Conservation (phyloP, 352 stramenopile species). For the Globisporangium okanoganense region DNA sequence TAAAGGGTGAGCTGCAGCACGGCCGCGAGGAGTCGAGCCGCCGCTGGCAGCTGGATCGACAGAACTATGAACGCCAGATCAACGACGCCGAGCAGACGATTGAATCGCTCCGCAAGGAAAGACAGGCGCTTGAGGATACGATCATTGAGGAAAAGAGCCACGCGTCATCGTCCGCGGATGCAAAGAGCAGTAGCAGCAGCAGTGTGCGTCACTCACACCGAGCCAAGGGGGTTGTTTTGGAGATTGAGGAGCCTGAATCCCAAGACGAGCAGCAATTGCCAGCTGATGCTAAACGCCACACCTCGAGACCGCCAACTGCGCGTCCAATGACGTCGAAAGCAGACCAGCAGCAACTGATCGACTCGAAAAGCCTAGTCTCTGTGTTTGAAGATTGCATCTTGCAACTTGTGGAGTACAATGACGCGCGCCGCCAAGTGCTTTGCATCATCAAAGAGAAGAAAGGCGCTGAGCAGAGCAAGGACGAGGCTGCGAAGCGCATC, state of each 20-base stretch:
- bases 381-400: constrained; percentile 54
- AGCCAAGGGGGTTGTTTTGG: constrained; percentile 1
- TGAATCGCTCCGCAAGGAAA: constrained; percentile 49
- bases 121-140: constrained; percentile 54
- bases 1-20: constrained; percentile 55
- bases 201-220: constrained; percentile 9
- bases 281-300: constrained; percentile 5
- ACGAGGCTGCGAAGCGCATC: constrained; percentile 46
- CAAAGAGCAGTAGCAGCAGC: constrained; percentile 7
- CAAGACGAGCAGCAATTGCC: constrained; percentile 8
- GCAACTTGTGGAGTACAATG: constrained; percentile 55
- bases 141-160: constrained; percentile 34
- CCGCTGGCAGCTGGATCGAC: constrained; percentile 63
- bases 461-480: constrained; percentile 47
- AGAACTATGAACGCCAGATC: constrained; percentile 64
- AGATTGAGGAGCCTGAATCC: constrained; percentile 9
- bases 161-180: not conserved
- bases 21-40: constrained; percentile 53
- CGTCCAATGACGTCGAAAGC: not conserved
- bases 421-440: constrained; percentile 51
- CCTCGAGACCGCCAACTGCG: not conserved
- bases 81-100: constrained; percentile 60
- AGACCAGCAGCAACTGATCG: not conserved
- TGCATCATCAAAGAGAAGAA: constrained; percentile 68
- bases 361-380: not conserved